phyloP scores from a whole-genome alignment of 768 basidiomycete genomes.

The Leccinum variicolor region DNA sequence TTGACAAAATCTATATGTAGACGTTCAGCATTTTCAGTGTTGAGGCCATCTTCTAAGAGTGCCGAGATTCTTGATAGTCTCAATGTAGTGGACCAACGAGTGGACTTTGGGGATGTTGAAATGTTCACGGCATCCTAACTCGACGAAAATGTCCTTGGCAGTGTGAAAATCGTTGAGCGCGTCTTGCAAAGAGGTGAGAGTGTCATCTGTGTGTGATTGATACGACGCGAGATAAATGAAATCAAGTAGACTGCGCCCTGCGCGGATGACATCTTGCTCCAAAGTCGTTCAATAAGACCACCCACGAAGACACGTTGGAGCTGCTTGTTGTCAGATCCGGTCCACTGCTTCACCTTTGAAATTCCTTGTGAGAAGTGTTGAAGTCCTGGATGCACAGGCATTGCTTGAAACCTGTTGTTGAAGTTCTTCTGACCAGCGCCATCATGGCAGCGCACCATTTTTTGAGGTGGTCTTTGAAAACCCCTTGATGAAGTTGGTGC shows the following conservation, averaged over 20 bases:
- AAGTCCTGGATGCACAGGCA: not conserved
- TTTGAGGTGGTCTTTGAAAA: not conserved
- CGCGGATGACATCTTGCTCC: not conserved
- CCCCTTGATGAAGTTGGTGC: not conserved
- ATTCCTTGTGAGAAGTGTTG: not conserved
- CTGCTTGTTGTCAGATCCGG: not conserved
- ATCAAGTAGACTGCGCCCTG: not conserved
- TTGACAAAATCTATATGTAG: not conserved
- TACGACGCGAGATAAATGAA: not conserved
- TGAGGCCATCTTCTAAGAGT: not conserved
- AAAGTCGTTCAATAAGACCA: not conserved
- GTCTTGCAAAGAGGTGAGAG: not conserved
- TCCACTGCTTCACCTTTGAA: not conserved
- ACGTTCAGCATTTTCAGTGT: not conserved
- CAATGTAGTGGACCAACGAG: not conserved
- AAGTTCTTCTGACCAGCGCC: not conserved
- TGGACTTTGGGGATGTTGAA: not conserved
- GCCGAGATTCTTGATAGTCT: not conserved
- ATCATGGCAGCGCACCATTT: not conserved
- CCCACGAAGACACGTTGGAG: not conserved
- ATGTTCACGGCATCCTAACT: not conserved
- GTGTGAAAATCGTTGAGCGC: not conserved
- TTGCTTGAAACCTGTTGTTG: not conserved
- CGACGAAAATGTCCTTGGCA: not conserved
- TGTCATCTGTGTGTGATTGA: not conserved